phyloP scores from a whole-genome alignment of 768 basidiomycete genomes.

The Macrocybe gigantea region DNA sequence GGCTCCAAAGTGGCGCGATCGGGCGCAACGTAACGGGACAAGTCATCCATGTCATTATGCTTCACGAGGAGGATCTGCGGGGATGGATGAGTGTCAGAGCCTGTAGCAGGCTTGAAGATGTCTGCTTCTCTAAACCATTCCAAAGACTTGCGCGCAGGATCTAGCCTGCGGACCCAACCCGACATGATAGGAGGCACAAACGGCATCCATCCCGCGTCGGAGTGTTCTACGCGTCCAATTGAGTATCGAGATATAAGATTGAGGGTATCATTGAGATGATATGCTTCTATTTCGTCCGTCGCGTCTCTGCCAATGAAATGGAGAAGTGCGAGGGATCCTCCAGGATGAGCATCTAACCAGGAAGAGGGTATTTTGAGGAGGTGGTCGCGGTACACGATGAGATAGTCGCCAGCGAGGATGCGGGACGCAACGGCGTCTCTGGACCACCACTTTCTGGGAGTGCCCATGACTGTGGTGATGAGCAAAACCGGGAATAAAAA shows the following conservation, averaged over 20 bases:
- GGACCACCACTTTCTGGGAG: slow-evolving; percentile 20
- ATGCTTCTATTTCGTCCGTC: slow-evolving; percentile 90
- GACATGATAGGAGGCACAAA: slow-evolving; percentile 81
- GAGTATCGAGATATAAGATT: slow-evolving; percentile 55
- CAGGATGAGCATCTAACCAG: slow-evolving; percentile 89
- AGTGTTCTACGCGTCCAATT: slow-evolving; percentile 63
- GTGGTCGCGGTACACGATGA: slow-evolving; percentile 66
- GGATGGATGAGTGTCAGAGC: slow-evolving; percentile 23
- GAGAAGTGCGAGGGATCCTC: slow-evolving; percentile 81
- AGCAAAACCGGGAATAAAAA: slow-evolving; percentile 2
- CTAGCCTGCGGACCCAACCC: slow-evolving; percentile 64
- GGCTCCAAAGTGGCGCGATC: slow-evolving; percentile 46
- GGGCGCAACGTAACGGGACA: slow-evolving; percentile 20
- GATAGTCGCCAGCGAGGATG: slow-evolving; percentile 69
- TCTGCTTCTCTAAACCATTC: slow-evolving; percentile 64
- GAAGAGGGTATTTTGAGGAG: slow-evolving; percentile 59
- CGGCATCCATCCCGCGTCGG: slow-evolving; percentile 61
- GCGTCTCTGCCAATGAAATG: slow-evolving; percentile 97
- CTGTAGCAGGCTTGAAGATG: slow-evolving; percentile 27
- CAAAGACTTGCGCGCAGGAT: slow-evolving; percentile 25
- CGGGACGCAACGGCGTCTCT: slow-evolving; percentile 55
- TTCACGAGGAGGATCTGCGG: slow-evolving; percentile 62
- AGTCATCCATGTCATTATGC: slow-evolving; percentile 16
- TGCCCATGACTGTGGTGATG: slow-evolving; percentile 15
- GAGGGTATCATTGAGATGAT: slow-evolving; percentile 62